Base-by-base conservation (phyloP, 202 grass and related monocot genomes). In the Dendrocalamus latiflorus region DNA sequence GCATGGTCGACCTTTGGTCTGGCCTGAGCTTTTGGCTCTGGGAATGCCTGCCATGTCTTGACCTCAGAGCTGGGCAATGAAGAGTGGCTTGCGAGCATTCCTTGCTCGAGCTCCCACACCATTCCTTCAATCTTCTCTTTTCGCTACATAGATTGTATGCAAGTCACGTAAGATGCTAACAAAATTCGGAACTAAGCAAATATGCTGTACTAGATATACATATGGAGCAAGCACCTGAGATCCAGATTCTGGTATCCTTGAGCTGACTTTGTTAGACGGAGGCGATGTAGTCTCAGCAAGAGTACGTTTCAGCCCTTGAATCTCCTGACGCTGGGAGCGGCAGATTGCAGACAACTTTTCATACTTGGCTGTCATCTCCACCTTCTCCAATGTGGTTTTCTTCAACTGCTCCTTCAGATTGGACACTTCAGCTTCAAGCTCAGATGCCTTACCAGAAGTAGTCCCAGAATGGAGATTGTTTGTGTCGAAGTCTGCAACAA, bases 331-430 rank as follows among this genome's bases (percentile, higher is more conserved):
- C 18, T 96, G 93, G 26, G 93, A 92, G 21, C 81, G 88, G 59
- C 90, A 96, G 11, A 96, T 93, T 77, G 93, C 84, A 48, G 93
- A 85, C 41, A 91, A 63, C 78, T 96, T 91, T 82, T 93, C 93
- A 83, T 67, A 93, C 74, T 93, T 96, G 17, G 90, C 79, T 77
- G 88, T 91, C 74, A 96, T 96, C 75, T 96, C 93, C 4, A 25
- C 74, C 83, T 96, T 96, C 74, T 89, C 91, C 39, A 82, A 53
- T 30, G 86, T 89, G 67, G 86, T 90, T 83, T 89, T 88, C 81
- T 91, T 91, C 73, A 96, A 80, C 85, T 96, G 88, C 63, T 96
- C 86, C 83, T 89, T 96, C 77, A 96, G 80, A 77, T 22, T 89
- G 37, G 62, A 72, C 48, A 93, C 54, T 80, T 96, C 80, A 16